Base-by-base conservation (phyloP, 2,329 filamentous ascomycete genomes). In the Colletotrichum salicis region DNA sequence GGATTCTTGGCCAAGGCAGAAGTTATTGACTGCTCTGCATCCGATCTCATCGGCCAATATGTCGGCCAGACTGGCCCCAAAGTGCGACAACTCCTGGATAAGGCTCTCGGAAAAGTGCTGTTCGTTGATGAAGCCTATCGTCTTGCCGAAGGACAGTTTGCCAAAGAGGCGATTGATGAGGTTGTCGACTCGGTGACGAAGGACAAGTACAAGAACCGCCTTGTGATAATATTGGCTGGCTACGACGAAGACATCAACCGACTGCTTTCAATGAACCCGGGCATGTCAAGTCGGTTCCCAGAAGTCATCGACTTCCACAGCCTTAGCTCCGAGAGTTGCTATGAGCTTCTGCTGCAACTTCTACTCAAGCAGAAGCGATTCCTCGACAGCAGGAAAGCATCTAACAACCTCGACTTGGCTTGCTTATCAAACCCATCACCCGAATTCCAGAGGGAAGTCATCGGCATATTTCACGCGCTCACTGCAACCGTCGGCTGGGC, bases 101-200 rank as follows among this genome's bases (percentile, higher is more conserved):
- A 84, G 48, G 89, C 88, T 0, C 83, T 94, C 0, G 92, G 93
- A 0, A 88, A 87, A 27, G 89, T 94, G 0, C 83, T 95, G 0
- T 91, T 94, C 72, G 87, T 95, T 8, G 92, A 94, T 67, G 92
- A 94, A 77, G 92, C 92, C 0, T 94, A 94, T 74, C 86, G 91
- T 0, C 85, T 94, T 1, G 84, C 82, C 0, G 86, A 88, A 1
- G 89, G 88, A 0, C 76, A 77, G 0, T 94, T 89, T 74, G 90
- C 88, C 0, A 86, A 87, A 56, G 87, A 89, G 70, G 87, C 87
- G 0, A 79, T 88, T 2, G 86, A 88, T 55, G 87, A 89, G 76
- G 76, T 89, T 0, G 85, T 89, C 0, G 85, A 88, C 71, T 84
- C 80, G 0, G 76, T 86, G 0, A 88, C 86, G 2, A 89, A 93